Evolutionary conservation across 352 stramenopile species (phyloP).

Genomic region (Globisporangium cystogenes): DNA sequence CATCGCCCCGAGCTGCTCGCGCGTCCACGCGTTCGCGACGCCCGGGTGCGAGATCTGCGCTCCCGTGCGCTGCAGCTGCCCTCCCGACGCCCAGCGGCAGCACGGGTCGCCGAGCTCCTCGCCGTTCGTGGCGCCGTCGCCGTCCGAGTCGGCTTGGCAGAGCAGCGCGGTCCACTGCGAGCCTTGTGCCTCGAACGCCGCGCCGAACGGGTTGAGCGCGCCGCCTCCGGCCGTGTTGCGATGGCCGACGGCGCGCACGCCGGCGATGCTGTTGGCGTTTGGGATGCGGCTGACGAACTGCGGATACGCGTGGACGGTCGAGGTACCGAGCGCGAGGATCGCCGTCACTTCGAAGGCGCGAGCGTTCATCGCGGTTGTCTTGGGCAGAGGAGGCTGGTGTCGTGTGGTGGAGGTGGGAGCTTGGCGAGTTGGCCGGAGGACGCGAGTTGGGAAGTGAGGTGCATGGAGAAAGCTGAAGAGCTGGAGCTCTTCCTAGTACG

Average conservation of each 20-base stretch:
- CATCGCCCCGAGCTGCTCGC: conserved; percentile 13
- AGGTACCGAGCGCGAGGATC: not conserved
- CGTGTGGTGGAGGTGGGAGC: too few species aligned
- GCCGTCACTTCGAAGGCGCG: not conserved
- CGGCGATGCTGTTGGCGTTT: conserved; percentile 39
- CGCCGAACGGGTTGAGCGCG: conserved; percentile 51
- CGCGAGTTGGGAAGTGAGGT: not conserved
- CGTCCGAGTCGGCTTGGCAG: conserved; percentile 63
- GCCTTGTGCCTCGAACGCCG: conserved; percentile 35
- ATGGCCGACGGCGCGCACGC: conserved; percentile 57
- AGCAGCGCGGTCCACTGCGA: conserved; percentile 46
- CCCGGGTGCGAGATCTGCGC: conserved; percentile 22
- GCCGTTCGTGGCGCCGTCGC: conserved; percentile 83
- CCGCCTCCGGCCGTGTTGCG: conserved; percentile 38
- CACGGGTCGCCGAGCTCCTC: conserved; percentile 87
- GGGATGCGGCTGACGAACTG: conserved; percentile 54
- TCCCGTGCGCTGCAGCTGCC: not conserved
- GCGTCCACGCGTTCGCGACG: conserved; percentile 21
- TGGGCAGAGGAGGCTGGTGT: too few species aligned
- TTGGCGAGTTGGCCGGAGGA: not conserved
- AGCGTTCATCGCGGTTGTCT: not conserved
- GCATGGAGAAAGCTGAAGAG: not conserved
- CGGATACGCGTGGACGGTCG: conserved; percentile 16
- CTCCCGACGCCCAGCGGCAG: conserved; percentile 48
- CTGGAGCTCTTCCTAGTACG: not conserved